Conservation (phyloP, 2,329 filamentous ascomycete genomes). For the Colletotrichum eremochloae region DNA sequence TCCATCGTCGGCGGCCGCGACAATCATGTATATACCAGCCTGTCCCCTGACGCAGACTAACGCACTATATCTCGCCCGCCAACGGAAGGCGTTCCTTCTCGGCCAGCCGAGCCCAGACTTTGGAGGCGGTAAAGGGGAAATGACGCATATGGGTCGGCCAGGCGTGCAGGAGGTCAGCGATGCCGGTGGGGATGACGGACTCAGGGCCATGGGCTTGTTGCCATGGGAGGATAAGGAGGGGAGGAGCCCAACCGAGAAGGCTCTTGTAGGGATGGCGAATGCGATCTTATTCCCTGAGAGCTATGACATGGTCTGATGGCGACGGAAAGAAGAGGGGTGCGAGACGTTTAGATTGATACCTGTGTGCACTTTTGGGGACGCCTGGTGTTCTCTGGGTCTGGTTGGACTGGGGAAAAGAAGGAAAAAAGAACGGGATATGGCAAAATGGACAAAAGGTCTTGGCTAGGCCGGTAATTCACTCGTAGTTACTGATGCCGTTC, state of each 20-base stretch:
- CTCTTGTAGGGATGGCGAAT: conserved; percentile 55
- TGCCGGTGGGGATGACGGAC: conserved; percentile 55
- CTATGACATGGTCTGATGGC: conserved; percentile 48
- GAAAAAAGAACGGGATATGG: neutral
- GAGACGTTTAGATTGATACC: conserved; percentile 17
- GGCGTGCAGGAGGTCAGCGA: conserved; percentile 56
- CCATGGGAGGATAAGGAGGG: conserved; percentile 57
- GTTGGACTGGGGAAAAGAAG: neutral
- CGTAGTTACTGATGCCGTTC: no score
- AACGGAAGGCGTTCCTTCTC: conserved; percentile 60
- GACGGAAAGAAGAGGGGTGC: neutral
- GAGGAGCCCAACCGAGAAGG: conserved; percentile 49
- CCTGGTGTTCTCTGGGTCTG: no score
- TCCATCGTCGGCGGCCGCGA: conserved; percentile 40
- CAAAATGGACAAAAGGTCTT: neutral
- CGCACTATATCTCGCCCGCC: conserved; percentile 68
- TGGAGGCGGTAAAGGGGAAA: conserved; percentile 51
- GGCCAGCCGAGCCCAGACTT: conserved; percentile 59
- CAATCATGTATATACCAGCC: conserved; percentile 56
- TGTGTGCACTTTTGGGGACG: neutral
- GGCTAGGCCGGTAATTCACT: neutral
- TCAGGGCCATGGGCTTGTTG: conserved; percentile 57
- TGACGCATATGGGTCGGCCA: conserved; percentile 51
- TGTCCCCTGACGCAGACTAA: conserved; percentile 68
- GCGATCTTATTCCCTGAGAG: conserved; percentile 57